phyloP scores from a whole-genome alignment of 116 monocot genomes.

The Papilionanthe hybrid region DNA sequence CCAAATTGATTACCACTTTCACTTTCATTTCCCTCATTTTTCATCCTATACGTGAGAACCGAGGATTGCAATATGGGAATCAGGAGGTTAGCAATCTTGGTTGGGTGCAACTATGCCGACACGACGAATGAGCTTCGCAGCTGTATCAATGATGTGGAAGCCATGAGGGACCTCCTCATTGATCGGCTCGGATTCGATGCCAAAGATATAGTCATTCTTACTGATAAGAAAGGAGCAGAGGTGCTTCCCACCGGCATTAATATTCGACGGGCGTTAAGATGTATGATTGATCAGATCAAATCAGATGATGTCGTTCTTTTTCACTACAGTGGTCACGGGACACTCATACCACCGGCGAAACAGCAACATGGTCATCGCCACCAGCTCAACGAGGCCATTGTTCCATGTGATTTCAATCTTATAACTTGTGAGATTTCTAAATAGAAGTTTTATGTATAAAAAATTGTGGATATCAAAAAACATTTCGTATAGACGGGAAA shows the following conservation, averaged over 20 bases:
- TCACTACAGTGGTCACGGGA: conserved; percentile 87
- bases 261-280: conserved; percentile 30
- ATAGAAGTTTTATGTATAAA: no score
- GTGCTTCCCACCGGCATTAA: conserved; percentile 56
- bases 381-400: conserved; percentile 58
- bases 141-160: conserved; percentile 73
- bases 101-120: conserved; percentile 77
- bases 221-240: conserved; percentile 34
- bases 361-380: conserved; percentile 8
- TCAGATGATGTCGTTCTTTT: conserved; percentile 69
- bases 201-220: conserved; percentile 42
- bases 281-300: conserved; percentile 41
- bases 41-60: no score
- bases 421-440: no score
- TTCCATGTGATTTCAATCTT: conserved; percentile 79
- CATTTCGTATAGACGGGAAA: no score
- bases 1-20: background rate
- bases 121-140: conserved; percentile 59
- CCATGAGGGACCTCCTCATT: conserved; percentile 48
- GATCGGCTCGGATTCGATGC: conserved; percentile 49
- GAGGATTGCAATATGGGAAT: conserved; percentile 1
- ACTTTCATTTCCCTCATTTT: no score
- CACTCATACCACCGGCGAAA: conserved; percentile 35
- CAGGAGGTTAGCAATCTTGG: conserved; percentile 57
- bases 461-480: no score